Evolutionary conservation across 768 basidiomycete genomes (phyloP).

Genomic region (Termitomyces sp.): DNA sequence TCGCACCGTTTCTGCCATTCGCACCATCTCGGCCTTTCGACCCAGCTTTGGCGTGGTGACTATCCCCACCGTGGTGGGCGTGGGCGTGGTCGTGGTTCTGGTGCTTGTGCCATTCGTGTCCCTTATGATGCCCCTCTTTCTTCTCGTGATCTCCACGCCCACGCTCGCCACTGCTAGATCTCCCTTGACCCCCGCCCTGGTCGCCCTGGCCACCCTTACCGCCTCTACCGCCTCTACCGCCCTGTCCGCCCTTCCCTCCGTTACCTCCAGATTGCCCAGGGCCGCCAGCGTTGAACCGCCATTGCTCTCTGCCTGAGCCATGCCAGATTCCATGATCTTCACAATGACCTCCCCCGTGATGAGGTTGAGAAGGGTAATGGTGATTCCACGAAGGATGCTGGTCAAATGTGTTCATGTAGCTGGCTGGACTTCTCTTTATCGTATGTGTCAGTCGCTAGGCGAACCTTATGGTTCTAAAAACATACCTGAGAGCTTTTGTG

Average conservation of each 20-base stretch:
- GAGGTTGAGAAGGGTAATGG: not conserved
- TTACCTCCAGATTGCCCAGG: not conserved
- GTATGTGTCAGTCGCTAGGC: not conserved
- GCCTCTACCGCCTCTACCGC: not conserved
- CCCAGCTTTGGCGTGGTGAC: not conserved
- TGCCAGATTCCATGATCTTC: conserved; percentile 1
- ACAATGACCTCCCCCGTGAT: not conserved
- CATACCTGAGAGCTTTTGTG: conserved; percentile 5
- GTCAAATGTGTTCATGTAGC: not conserved
- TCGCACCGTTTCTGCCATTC: not conserved
- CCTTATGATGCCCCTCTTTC: conserved; percentile 1
- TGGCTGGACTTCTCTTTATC: conserved; percentile 4
- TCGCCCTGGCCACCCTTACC: conserved; percentile 4
- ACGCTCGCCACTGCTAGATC: not conserved
- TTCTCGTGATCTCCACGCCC: conserved; percentile 1
- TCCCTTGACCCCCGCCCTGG: not conserved
- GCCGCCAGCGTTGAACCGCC: not conserved
- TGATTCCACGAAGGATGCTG: conserved; percentile 4
- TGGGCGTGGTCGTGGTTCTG: not conserved
- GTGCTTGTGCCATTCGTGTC: conserved; percentile 1
- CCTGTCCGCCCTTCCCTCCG: not conserved
- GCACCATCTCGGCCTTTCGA: conserved; percentile 7
- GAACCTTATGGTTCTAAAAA: not conserved
- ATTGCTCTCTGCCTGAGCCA: not conserved
- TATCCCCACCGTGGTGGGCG: not conserved